Evolutionary conservation across 2,329 filamentous ascomycete genomes (phyloP).

Genomic region (Hypomyces rosellus): DNA sequence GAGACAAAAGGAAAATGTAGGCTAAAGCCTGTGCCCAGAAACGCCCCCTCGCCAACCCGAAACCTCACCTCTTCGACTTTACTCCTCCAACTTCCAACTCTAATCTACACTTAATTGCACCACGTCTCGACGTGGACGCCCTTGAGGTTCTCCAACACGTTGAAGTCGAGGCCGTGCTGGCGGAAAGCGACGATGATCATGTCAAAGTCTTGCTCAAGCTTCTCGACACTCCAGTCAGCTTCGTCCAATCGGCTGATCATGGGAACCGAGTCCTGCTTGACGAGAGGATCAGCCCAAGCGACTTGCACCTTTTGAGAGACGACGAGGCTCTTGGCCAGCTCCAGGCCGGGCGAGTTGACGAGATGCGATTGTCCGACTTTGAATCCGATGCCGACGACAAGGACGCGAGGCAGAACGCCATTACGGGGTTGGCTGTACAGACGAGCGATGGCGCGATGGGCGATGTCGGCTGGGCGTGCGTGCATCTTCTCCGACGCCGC

Average conservation of each 20-base stretch:
- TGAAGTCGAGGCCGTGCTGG: constrained; percentile 37
- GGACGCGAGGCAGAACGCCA: constrained; percentile 23
- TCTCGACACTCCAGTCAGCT: constrained; percentile 30
- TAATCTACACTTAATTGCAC: constrained; percentile 20
- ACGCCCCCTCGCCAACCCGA: neutral
- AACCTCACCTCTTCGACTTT: neutral
- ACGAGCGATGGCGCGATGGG: constrained; percentile 27
- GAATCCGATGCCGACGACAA: constrained; percentile 45
- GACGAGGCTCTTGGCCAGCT: constrained; percentile 32
- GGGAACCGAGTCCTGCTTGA: constrained; percentile 35
- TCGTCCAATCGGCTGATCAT: constrained; percentile 33
- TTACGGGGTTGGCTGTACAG: constrained; percentile 17
- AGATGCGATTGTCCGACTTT: constrained; percentile 43
- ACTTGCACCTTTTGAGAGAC: constrained; percentile 34
- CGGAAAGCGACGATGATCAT: constrained; percentile 38
- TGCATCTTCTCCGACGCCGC: constrained; percentile 39
- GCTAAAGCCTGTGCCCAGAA: neutral
- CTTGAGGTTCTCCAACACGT: constrained; percentile 28
- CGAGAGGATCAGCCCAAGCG: constrained; percentile 38
- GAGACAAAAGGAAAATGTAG: too few species aligned
- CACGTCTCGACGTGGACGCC: constrained; percentile 33
- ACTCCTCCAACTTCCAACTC: neutral
- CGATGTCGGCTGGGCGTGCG: constrained; percentile 34
- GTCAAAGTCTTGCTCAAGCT: constrained; percentile 33
- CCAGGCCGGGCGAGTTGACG: constrained; percentile 41